Evolutionary conservation across 805 yeast species (phyloP), one percentile per base, ranked within the genome.

Genomic region (Tetrapisispora pingtungensis): DNA sequence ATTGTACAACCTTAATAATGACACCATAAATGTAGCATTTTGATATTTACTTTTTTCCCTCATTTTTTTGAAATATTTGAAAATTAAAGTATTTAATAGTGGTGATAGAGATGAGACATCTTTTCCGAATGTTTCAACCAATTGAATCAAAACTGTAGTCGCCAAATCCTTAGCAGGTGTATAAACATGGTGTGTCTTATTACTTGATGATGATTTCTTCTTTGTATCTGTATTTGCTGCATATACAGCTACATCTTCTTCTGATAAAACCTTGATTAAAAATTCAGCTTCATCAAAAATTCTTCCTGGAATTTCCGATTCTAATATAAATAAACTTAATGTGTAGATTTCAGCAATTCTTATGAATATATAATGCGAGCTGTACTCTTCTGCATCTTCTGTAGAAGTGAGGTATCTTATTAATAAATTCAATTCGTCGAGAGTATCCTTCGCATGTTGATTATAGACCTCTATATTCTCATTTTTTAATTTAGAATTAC

Each of bases 91-190:
- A 14, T 63, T 41, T 4, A 68, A 32, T 4, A 64, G 45, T 7
- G 72, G 67, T 1, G 58, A 53, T 33, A 67, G 55, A 1, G 71
- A 63, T 6, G 61, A 53, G 2, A 68, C 46, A 10, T 60, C 61
- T 12, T 57, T 55, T 1, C 65, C 63, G 51, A 62, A 68, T 1
- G 51, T 44, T 45, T 65, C 65, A 44, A 62, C 61, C 3, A 68
- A 43, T 15, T 57, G 60, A 0, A 51, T 51, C 13, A 68, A 51
- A 1, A 61, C 43, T 0, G 58, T 58, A 33, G 51, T 51, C 7
- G 66, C 57, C 19, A 65, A 13, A 24, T 60, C 56, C 46, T 63
- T 66, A 5, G 58, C 51, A 14, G 59, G 53, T 1, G 60, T 48
- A 32, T 49, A 52, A 8, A 42, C 41, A 43, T 57, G 53, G 0